Conservation (phyloP, 371 early-diverging fungal genomes). For the Haplosporangium sp. region DNA sequence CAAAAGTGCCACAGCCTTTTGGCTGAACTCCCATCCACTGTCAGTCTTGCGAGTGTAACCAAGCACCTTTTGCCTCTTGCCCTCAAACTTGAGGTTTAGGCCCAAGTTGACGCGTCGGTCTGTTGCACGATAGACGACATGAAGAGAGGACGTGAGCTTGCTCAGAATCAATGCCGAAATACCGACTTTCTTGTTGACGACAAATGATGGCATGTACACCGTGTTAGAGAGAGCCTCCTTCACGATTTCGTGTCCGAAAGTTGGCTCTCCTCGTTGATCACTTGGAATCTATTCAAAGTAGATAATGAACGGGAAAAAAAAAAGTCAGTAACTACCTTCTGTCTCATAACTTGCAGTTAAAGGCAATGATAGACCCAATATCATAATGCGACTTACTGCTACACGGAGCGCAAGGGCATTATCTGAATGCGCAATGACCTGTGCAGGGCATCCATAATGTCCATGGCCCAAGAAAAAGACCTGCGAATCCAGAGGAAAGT, state of each 20-base stretch:
- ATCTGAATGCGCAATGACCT: conserved; percentile 72
- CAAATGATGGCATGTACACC: conserved; percentile 73
- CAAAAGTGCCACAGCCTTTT: conserved; percentile 80
- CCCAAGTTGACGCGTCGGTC: conserved; percentile 82
- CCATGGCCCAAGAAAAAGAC: conserved; percentile 77
- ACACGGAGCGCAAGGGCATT: conserved; percentile 60
- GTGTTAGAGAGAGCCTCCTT: conserved; percentile 50
- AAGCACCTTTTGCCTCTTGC: conserved; percentile 83
- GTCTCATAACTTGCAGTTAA: neutral
- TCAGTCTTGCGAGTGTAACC: conserved; percentile 86
- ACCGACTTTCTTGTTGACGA: conserved; percentile 71
- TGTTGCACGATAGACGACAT: conserved; percentile 66
- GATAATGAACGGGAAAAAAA: neutral
- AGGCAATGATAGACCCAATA: neutral
- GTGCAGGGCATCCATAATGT: conserved; percentile 80
- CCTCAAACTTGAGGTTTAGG: conserved; percentile 91
- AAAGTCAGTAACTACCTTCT: neutral
- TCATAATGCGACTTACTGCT: conserved; percentile 60
- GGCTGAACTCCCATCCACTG: conserved; percentile 88
- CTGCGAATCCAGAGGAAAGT: conserved; percentile 73
- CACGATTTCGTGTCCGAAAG: conserved; percentile 67
- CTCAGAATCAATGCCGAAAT: conserved; percentile 76
- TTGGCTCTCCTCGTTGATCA: conserved; percentile 59
- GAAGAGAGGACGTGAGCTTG: conserved; percentile 84
- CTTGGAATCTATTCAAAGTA: conserved; percentile 30